Percentiles rank a stretch among this genome's conserved stretches.
phyloP scores from a whole-genome alignment of 2,329 filamentous ascomycete species.

The Colletotrichum liaoningense region DNA sequence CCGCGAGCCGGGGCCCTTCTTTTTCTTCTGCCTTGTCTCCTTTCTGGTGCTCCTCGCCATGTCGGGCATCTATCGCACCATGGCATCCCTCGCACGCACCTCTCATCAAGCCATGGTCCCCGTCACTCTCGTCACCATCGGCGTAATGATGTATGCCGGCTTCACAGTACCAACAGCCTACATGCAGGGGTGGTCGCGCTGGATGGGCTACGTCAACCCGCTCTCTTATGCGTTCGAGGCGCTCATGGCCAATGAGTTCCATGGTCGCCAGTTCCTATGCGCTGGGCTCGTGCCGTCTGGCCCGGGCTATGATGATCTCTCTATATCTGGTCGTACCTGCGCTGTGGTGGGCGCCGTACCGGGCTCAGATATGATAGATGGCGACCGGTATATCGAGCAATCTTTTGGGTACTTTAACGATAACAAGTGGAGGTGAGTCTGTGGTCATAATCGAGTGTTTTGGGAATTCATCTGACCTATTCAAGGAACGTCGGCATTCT shows the following conservation, averaged over 20 bases:
- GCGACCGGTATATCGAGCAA: conserved; percentile 55
- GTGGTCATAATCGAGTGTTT: rapidly evolving
- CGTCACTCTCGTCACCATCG: conserved; percentile 70
- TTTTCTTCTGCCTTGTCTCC: conserved; percentile 63
- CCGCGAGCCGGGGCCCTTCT: conserved; percentile 68
- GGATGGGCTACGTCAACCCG: conserved; percentile 86
- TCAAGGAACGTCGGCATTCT: conserved; percentile 75
- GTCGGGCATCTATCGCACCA: conserved; percentile 44
- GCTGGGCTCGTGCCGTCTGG: conserved; percentile 56
- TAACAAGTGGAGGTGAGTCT: conserved; percentile 56
- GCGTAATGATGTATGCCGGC: conserved; percentile 76
- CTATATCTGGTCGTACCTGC: conserved; percentile 55
- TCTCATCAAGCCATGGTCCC: conserved; percentile 56
- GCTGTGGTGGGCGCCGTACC: conserved; percentile 55
- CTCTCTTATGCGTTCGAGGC: conserved; percentile 84
- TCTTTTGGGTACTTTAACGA: conserved; percentile 55
- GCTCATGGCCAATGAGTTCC: conserved; percentile 87
- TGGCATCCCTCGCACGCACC: conserved; percentile 43
- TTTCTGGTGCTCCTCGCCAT: conserved; percentile 48
- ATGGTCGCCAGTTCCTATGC: conserved; percentile 69
- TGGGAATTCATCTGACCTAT: background rate
- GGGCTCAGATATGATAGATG: conserved; percentile 54
- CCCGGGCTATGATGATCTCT: conserved; percentile 50
- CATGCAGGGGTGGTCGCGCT: conserved; percentile 84
- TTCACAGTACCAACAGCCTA: conserved; percentile 74